Evolutionary conservation across 1,284 basidiomycete genomes (phyloP).

Genomic region (Papiliotrema fonsecae): DNA sequence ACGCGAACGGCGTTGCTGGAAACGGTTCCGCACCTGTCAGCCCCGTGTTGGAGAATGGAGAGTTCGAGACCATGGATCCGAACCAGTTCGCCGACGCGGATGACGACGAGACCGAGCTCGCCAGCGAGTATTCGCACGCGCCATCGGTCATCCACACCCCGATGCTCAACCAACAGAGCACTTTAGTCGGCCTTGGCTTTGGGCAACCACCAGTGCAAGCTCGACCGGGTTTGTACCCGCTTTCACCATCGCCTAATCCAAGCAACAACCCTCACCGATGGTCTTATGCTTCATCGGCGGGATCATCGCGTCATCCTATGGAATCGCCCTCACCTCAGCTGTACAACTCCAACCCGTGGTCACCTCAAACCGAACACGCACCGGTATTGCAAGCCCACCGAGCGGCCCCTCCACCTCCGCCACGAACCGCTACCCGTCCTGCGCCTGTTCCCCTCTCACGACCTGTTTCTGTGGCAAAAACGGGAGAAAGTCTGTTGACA

Average conservation of each 20-base stretch:
- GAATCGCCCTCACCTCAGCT: conserved; percentile 6
- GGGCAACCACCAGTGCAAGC: conserved; percentile 23
- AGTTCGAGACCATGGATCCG: conserved; percentile 22
- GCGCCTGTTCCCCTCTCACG: conserved; percentile 15
- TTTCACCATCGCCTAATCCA: background rate
- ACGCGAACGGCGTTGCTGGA: conserved; percentile 25
- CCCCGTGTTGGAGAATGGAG: conserved; percentile 1
- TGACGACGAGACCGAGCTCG: conserved; percentile 50
- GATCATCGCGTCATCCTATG: background rate
- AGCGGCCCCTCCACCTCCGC: conserved; percentile 15
- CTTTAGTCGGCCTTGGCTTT: conserved; percentile 34
- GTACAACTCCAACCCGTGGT: conserved; percentile 20
- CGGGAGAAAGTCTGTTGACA: conserved; percentile 25
- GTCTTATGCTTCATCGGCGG: conserved; percentile 32
- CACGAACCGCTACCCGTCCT: conserved; percentile 12
- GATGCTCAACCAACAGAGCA: background rate
- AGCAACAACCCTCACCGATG: conserved; percentile 23
- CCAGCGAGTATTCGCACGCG: conserved; percentile 22
- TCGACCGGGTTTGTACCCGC: conserved; percentile 32
- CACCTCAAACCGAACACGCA: conserved; percentile 15
- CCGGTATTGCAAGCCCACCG: conserved; percentile 21
- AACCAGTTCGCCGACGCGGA: conserved; percentile 56
- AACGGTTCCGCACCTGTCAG: conserved; percentile 6
- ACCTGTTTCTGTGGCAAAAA: conserved; percentile 12
- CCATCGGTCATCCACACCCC: conserved; percentile 16